Evolutionary conservation across 768 basidiomycete genomes (phyloP).

Genomic region (Xanthoconium stramineum): DNA sequence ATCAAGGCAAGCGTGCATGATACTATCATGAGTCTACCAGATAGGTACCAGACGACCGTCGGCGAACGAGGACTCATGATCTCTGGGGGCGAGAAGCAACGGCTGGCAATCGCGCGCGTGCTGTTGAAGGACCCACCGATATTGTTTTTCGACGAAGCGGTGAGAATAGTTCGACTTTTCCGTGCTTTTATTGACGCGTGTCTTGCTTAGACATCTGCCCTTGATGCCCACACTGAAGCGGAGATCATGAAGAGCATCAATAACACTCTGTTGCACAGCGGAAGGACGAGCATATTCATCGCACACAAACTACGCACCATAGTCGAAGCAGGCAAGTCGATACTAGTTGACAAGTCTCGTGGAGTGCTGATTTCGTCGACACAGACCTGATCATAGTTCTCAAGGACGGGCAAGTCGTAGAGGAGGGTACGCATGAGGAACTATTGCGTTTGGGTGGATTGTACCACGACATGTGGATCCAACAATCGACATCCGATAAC

Average conservation of each 20-base stretch:
- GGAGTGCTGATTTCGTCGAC: neutral
- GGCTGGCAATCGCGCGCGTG: conserved; percentile 90
- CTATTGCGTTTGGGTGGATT: conserved; percentile 67
- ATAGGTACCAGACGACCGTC: conserved; percentile 86
- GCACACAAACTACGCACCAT: conserved; percentile 90
- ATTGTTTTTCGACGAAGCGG: conserved; percentile 97
- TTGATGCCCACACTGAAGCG: conserved; percentile 92
- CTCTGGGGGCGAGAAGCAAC: conserved; percentile 97
- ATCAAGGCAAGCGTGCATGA: conserved; percentile 84
- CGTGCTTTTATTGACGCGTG: conserved; percentile 1
- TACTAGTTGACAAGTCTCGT: neutral
- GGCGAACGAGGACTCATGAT: conserved; percentile 98
- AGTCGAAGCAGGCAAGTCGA: conserved; percentile 73
- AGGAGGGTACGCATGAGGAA: conserved; percentile 92
- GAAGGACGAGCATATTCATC: conserved; percentile 93
- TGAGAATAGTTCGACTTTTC: conserved; percentile 37
- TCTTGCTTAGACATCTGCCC: conserved; percentile 74
- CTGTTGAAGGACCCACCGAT: conserved; percentile 94
- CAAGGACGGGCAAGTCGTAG: conserved; percentile 84
- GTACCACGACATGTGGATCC: conserved; percentile 80
- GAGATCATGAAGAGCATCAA: conserved; percentile 97
- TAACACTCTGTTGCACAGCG: conserved; percentile 64
- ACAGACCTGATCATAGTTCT: conserved; percentile 91
- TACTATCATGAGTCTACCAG: conserved; percentile 75
- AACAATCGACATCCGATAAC: conserved; percentile 53